Base-by-base conservation (phyloP, 768 basidiomycete genomes). In the Rhodosporidiobolus odoratus region DNA sequence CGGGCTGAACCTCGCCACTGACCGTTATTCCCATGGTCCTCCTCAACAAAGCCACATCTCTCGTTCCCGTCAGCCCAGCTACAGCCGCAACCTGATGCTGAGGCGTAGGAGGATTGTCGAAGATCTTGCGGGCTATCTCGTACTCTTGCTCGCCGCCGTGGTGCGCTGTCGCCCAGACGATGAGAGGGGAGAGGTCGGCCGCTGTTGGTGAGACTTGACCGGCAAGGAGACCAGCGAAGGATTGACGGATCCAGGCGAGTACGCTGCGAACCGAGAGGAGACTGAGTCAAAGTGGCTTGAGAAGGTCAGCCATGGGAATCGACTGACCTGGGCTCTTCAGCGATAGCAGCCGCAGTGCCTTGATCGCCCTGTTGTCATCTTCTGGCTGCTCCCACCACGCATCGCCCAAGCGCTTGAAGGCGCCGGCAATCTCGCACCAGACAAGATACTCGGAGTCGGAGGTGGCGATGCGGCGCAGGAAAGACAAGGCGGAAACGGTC, bases 311-410 rank as follows among this genome's bases (percentile, higher is more conserved):
- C 4, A 12, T 13, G 15, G 50, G 21, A 7, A 4, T n/a, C 4
- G 21, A 43, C 10, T 7, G 30, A 72, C 67, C 17, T 27, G 9
- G 63, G 54, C 0, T 52, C 37, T 16, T 68, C 71, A 7, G 66
- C 71, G 1, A 58, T 59, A 0, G 67, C 67, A 1, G 60, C 56
- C 4, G 59, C 63, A 1, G 63, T 37, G 67, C 61, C 21, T 65
- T 53, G 34, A 71, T 52, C 35, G 41, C 27, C 48, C 37, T n/a
- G 38, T 19, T 34, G 1, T 47, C 58, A 0, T 82, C 40, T 81
- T 82, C 53, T 80, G 81, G 76, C 75, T 91, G 81, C 79, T 95
- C 92, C 89, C 91, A 96, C 89, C 92, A 96, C 6, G 86, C 85
- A 9, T 83, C 84, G 23, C 82, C 77, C 37, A 95, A 79, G 47